Conservation (phyloP, 306 rosid genomes). For the Cucurbita argyrosperma region DNA sequence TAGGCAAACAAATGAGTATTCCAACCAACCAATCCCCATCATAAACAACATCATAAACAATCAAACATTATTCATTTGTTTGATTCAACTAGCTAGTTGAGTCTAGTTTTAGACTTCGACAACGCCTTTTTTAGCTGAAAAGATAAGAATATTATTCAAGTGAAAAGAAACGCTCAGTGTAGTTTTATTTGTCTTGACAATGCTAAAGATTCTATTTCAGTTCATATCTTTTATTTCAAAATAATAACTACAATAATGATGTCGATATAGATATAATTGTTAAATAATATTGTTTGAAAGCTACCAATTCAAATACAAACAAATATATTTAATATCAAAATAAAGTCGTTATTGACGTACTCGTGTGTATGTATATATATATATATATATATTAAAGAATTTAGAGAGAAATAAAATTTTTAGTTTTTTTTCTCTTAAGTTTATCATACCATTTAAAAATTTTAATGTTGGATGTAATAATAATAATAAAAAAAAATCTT, state of each 20-base stretch:
- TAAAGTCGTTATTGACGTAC: neutral
- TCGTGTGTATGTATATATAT: no score
- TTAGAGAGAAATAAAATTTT: no score
- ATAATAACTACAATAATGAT: neutral
- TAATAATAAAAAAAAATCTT: no score
- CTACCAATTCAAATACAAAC: neutral
- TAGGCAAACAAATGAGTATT: neutral
- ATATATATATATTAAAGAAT: no score
- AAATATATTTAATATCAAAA: no score
- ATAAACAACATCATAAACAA: neutral
- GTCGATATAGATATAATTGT: no score
- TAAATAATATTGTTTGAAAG: neutral
- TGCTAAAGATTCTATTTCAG: neutral
- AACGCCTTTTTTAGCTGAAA: neutral
- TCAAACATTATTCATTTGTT: neutral
- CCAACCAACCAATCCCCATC: neutral
- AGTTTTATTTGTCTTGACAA: neutral
- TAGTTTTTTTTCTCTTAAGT: no score
- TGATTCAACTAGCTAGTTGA: neutral
- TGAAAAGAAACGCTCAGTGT: no score
- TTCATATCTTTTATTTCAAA: neutral
- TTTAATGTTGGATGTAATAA: no score
- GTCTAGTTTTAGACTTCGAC: neutral
- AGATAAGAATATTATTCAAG: neutral
- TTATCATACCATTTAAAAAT: no score